A percentile compares a stretch with the other conserved stretches of the same genome.
These are phyloP conservation scores for Domatiomyces globalis DNA, from an alignment of 2,329 filamentous ascomycete species.

Conservation along the genomic window DNA sequence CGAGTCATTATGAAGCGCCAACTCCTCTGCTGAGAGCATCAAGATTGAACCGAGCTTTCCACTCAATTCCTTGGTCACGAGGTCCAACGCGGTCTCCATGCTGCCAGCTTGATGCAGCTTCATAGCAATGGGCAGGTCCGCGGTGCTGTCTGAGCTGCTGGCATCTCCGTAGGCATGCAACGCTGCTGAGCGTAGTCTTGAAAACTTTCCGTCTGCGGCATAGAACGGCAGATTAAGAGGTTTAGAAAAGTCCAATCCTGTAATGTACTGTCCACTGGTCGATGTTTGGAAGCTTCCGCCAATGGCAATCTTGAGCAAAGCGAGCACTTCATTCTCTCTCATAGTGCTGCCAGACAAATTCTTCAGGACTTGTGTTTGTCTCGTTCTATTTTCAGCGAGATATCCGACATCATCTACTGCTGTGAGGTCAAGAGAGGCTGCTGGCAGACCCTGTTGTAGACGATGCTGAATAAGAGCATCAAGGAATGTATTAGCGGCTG, in stretches of 20 bases:
- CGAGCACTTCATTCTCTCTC: not conserved
- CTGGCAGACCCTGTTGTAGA: constrained; percentile 13
- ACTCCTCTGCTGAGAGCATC: not conserved
- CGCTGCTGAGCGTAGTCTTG: not conserved
- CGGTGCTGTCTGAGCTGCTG: not conserved
- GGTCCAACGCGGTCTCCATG: not conserved
- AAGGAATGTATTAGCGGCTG: constrained; percentile 11
- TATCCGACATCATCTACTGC: constrained; percentile 22
- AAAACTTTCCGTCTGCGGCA: not conserved
- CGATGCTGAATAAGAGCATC: constrained; percentile 19
- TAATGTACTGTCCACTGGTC: not conserved
- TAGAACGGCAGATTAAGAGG: not conserved
- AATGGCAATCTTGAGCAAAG: not conserved
- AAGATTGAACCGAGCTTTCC: not conserved
- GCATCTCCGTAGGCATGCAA: not conserved
- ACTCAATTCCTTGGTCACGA: not conserved
- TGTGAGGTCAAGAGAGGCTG: constrained; percentile 21
- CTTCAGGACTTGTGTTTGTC: not conserved
- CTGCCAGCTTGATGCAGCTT: not conserved
- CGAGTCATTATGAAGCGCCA: constrained; percentile 10
- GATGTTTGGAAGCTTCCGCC: not conserved
- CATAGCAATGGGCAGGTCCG: not conserved
- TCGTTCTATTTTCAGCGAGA: constrained; percentile 8
- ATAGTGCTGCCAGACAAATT: not conserved
- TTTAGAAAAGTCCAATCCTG: not conserved